Percentiles rank a stretch among this genome's conserved stretches.
Conservation (phyloP, 768 basidiomycete genomes). For the Mycena sanguinolenta region DNA sequence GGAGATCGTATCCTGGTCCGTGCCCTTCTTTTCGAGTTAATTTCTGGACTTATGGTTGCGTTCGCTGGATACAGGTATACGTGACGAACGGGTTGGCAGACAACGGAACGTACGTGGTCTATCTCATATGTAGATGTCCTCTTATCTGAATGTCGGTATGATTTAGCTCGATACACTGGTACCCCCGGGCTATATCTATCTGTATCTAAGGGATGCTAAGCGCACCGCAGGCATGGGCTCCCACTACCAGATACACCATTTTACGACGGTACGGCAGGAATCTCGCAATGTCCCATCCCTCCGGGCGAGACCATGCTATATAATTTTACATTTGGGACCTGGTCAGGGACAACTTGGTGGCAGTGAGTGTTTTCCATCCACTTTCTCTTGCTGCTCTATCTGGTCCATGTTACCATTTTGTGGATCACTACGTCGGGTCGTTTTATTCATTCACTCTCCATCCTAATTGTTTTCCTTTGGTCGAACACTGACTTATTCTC, state of each 20-base stretch:
- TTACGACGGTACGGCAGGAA: slow-evolving; percentile 61
- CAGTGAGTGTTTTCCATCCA: slow-evolving; percentile 49
- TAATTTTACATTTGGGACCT: slow-evolving; percentile 58
- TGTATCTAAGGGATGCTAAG: background rate
- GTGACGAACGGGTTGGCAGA: slow-evolving; percentile 51
- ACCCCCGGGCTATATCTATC: background rate
- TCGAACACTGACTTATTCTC: background rate
- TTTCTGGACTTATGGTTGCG: background rate
- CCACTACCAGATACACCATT: slow-evolving; percentile 55
- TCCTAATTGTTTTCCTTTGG: background rate
- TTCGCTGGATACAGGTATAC: slow-evolving; percentile 31
- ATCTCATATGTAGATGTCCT: background rate
- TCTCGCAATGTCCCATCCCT: slow-evolving; percentile 69
- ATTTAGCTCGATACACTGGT: slow-evolving; percentile 48
- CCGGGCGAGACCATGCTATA: slow-evolving; percentile 56
- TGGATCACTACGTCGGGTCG: too few species aligned
- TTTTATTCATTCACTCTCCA: background rate
- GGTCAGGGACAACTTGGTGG: slow-evolving; percentile 64
- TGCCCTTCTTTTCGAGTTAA: background rate
- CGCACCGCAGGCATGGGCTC: slow-evolving; percentile 42
- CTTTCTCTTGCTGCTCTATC: background rate
- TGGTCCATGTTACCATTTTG: background rate
- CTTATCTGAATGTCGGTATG: background rate
- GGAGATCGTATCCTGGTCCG: slow-evolving; percentile 47
- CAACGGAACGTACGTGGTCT: slow-evolving; percentile 43